phyloP scores from a whole-genome alignment of 257 asterid genomes.

The Salvia hispanica region DNA sequence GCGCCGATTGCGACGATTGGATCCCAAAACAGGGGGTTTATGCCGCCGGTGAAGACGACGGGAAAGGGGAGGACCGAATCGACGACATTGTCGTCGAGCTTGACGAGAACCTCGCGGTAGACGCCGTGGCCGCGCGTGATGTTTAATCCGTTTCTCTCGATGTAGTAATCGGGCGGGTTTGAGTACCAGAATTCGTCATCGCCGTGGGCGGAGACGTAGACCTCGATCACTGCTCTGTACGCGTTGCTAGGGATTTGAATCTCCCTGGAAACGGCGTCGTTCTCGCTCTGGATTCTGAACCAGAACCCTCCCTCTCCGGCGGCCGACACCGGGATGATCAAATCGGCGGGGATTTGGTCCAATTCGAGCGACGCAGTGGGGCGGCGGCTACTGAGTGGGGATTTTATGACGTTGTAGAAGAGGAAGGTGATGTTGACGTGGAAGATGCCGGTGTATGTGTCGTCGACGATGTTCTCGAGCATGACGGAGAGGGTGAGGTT shows the following conservation, averaged over 20 bases:
- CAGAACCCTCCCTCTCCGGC: constrained; percentile 60
- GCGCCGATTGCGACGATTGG: constrained; percentile 90
- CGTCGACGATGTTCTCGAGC: constrained; percentile 79
- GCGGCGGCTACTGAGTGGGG: not conserved
- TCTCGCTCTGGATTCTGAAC: constrained; percentile 64
- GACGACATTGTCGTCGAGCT: constrained; percentile 56
- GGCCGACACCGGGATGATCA: constrained; percentile 66
- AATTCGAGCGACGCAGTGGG: constrained; percentile 34
- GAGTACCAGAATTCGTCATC: constrained; percentile 92
- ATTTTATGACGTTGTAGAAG: constrained; percentile 40
- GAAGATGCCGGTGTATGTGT: constrained; percentile 60
- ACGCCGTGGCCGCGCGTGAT: constrained; percentile 68
- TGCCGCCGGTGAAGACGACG: constrained; percentile 74
- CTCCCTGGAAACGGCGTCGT: constrained; percentile 41
- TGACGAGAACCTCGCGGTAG: constrained; percentile 66
- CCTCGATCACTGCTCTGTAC: constrained; percentile 74
- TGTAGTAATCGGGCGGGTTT: constrained; percentile 78
- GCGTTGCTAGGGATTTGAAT: constrained; percentile 61
- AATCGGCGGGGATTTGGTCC: constrained; percentile 67
- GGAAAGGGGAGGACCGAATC: constrained; percentile 85
- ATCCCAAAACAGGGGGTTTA: constrained; percentile 83
- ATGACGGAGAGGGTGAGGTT: constrained; percentile 64
- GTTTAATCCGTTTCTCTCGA: constrained; percentile 41
- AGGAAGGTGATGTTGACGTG: constrained; percentile 57
- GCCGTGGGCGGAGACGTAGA: constrained; percentile 75